These are phyloP conservation scores for Tricholoma sp. DNA, from an alignment of 768 basidiomycete species.

Conservation along the genomic window DNA sequence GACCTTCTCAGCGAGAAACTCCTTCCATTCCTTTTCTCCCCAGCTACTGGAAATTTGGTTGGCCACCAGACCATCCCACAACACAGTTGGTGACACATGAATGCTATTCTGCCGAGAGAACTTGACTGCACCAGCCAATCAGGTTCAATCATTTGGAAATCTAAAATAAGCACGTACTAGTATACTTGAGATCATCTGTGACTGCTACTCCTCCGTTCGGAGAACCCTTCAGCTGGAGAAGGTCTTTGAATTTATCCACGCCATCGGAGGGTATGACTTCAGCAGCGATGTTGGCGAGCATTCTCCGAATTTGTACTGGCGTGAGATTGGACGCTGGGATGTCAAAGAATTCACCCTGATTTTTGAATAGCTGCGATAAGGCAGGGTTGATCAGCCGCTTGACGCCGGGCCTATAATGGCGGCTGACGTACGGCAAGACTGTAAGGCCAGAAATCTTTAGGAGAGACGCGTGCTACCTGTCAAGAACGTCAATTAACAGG, in stretches of 20 bases:
- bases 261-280: conserved; percentile 46
- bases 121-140: conserved; percentile 56
- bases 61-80: conserved; percentile 74
- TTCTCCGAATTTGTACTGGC: conserved; percentile 67
- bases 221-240: conserved; percentile 53
- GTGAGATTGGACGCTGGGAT: conserved; percentile 63
- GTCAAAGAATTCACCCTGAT: conserved; percentile 78
- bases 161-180: conserved; percentile 45
- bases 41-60: conserved; percentile 77
- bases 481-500: not conserved
- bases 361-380: conserved; percentile 61
- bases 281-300: conserved; percentile 57
- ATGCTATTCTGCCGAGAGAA: conserved; percentile 87
- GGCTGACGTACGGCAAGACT: conserved; percentile 48
- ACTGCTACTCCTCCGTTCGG: conserved; percentile 81
- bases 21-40: conserved; percentile 76
- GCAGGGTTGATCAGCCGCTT: not conserved
- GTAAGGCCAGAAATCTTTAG: conserved; percentile 78
- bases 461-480: conserved; percentile 67
- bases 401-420: not conserved
- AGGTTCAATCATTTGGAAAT: not conserved
- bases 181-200: conserved; percentile 85
- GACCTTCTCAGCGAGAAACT: conserved; percentile 64
- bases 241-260: conserved; percentile 52
- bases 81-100: conserved; percentile 82